Evolutionary conservation across 306 rosid species (phyloP), one percentile per base, ranked within the genome.

Genomic region (Castanopsis chinensis): DNA sequence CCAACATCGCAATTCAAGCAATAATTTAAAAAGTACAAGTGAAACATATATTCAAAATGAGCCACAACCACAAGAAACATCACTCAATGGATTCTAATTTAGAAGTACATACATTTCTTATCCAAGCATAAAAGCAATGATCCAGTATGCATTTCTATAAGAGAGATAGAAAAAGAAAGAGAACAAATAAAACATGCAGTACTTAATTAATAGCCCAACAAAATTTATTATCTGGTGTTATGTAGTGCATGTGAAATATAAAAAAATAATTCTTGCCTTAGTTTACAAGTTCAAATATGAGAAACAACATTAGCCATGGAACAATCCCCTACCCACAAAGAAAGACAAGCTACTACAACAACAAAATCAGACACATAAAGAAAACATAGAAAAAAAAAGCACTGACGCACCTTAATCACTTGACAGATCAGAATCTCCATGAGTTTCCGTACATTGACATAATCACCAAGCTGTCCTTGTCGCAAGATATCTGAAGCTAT

Each of bases 381-480:
- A 20, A 56, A 18, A 12, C 11, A 27, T 15, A 12, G 51, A 45
- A 7, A 64, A 49, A 9, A 21, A 43, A 60, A 52, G 30, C 20
- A 41, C 33, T 23, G 45, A 69, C 83, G 64, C 87, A 93, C 99
- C 97, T 96, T 96, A 49, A 96, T 86, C 57, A 96, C 87, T 89
- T 88, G 89, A 85, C 97, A 90, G 78, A 96, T 86, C 73, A 96
- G 84, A 81, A 91, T 93, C 90, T 96, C 98, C 77, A 89, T 95
- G 71, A 96, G 85, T 85, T 96, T 93, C 69, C 99, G 91, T 81
- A 93, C 28, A 82, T 96, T 96, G 43, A 96, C 96, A 85, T 91
- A 95, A 84, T 96, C 99, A 11, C 99, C 97, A 75, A 96, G 94
- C 84, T 96, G 99, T 76, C 99, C 99, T 85, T 91, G 96, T 67